Evolutionary conservation across 2,329 filamentous ascomycete genomes (phyloP), one percentile per base, ranked within the genome.

Genomic region (Fusarium sp.): DNA sequence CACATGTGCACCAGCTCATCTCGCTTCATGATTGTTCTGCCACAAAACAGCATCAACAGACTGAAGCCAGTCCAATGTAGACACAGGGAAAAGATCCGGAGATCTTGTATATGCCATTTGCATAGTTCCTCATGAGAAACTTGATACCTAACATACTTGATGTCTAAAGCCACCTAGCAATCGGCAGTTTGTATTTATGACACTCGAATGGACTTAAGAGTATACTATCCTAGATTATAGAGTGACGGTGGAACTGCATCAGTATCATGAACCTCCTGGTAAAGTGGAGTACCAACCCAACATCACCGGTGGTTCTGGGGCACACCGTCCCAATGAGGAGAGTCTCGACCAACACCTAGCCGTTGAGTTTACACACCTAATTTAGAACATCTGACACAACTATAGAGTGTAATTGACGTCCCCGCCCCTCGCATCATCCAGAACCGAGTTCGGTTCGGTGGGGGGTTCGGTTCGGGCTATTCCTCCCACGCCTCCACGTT

Each of bases 391-490:
- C 34, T n/a, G 16, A 37, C 34, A 37, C 16, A 37, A 37, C 2
- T 37, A 11, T 6, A 37, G 34, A n/a, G 9, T 37, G 7, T n/a
- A n/a, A 1, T 11, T n/a, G 34, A 10, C 1, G 34, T 37, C 34
- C 16, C 9, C 0, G 13, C 41, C 20, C 41, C 5, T 43, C 41
- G 8, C 4, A 9, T 11, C 41, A 11, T 23, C 3, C n/a, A 7
- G 3, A 28, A 54, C 55, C 55, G 55, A 53, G 25, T 5, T 32
- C 50, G 51, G 58, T 34, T 63, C 60, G 60, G 60, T 41, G 28
- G 27, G 27, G 40, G 18, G 28, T 51, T 46, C 46, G 61, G 51
- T 46, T 63, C 61, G 61, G 61, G 61, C n/a, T 40, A 12, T 20
- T 18, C 3, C 16, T 20, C 20, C 20, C 20, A 20, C 20, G 20